phyloP scores from a whole-genome alignment of 2,329 filamentous ascomycete species.

The Fusarium sp. region DNA sequence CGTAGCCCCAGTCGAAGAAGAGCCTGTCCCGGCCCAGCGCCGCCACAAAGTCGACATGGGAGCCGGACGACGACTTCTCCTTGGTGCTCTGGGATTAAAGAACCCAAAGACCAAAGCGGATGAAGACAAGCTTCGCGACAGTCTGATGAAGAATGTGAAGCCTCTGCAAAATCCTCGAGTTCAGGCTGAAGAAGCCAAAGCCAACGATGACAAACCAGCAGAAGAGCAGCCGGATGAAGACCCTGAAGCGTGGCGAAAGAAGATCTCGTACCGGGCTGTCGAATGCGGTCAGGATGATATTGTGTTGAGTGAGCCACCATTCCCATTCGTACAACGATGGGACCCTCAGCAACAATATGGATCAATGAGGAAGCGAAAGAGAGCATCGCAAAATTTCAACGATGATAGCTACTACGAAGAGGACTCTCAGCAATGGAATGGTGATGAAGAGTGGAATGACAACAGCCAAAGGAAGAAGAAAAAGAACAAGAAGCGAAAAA shows the following conservation, averaged over 20 bases:
- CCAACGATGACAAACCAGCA: conserved; percentile 10
- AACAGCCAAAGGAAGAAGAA: conserved; percentile 48
- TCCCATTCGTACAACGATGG: conserved; percentile 91
- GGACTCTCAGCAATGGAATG: conserved; percentile 38
- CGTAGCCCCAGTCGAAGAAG: conserved; percentile 1
- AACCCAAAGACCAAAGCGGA: conserved; percentile 75
- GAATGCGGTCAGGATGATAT: conserved; percentile 82
- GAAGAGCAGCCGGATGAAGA: conserved; percentile 49
- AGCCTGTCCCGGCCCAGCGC: conserved; percentile 18
- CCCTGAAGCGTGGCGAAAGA: conserved; percentile 75
- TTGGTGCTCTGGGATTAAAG: conserved; percentile 76
- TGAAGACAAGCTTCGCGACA: conserved; percentile 68
- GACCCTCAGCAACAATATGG: conserved; percentile 73
- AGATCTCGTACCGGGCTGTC: conserved; percentile 79
- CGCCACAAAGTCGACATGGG: conserved; percentile 56
- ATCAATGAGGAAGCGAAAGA: conserved; percentile 60
- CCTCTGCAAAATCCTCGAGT: conserved; percentile 51
- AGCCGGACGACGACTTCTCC: conserved; percentile 73
- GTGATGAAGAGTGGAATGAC: conserved; percentile 46
- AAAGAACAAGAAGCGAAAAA: conserved; percentile 53
- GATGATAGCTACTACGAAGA: conserved; percentile 45
- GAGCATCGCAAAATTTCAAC: conserved; percentile 49
- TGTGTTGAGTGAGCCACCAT: conserved; percentile 79
- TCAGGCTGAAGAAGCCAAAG: conserved; percentile 28
- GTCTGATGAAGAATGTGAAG: conserved; percentile 65